Evolutionary conservation across 176 grass and related monocot genomes (phyloP).

Genomic region (Pontederia paniculata): DNA sequence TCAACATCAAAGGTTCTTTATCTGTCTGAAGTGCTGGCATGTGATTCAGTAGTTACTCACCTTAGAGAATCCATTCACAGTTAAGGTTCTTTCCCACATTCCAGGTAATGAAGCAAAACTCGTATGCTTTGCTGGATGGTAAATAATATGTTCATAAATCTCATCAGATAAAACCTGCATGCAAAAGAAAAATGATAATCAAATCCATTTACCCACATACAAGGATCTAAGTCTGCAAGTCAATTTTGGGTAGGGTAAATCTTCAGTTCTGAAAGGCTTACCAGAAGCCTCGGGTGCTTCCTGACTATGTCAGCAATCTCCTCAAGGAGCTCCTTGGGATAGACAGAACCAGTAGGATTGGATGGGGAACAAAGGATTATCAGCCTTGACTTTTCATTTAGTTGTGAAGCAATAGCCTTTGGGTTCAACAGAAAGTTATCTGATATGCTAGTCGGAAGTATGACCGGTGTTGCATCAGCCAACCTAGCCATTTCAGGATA

Average conservation of each 20-base stretch:
- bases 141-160: slow-evolving; percentile 78
- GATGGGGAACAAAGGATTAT: slow-evolving; percentile 91
- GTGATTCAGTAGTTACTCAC: slow-evolving; percentile 20
- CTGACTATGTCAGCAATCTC: slow-evolving; percentile 77
- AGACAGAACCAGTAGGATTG: slow-evolving; percentile 91
- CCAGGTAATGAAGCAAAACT: slow-evolving; percentile 62
- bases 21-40: too few relatives aligned
- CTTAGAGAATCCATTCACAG: slow-evolving; percentile 68
- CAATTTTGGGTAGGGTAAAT: not conserved
- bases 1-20: too few relatives aligned
- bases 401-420: slow-evolving; percentile 47
- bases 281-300: slow-evolving; percentile 82
- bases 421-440: slow-evolving; percentile 62
- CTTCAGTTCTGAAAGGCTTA: slow-evolving; percentile 16
- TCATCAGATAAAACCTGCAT: slow-evolving; percentile 81
- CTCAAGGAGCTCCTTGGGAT: slow-evolving; percentile 75
- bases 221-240: not conserved
- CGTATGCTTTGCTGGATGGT: slow-evolving; percentile 44
- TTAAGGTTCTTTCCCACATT: slow-evolving; percentile 71
- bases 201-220: not conserved
- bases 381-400: slow-evolving; percentile 80
- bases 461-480: slow-evolving; percentile 68
- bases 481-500: slow-evolving; percentile 96
- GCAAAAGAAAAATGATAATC: not conserved
- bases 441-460: slow-evolving; percentile 74